These are phyloP conservation scores for Lycium barbarum DNA, from an alignment of 257 asterid species.

Conservation along the genomic window DNA sequence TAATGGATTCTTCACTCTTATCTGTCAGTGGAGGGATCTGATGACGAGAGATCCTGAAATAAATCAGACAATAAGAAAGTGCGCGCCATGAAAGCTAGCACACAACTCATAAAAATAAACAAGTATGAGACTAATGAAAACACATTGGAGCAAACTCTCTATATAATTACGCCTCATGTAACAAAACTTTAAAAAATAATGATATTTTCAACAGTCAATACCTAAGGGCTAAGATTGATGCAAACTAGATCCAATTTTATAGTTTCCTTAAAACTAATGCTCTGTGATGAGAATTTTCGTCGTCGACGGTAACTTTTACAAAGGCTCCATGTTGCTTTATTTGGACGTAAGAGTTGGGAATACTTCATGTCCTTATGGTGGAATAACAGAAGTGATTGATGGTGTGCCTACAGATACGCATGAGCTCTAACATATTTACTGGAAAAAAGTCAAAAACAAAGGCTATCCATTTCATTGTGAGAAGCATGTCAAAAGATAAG, in stretches of 20 bases:
- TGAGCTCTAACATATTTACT: neutral
- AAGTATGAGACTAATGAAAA: neutral
- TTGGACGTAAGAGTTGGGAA: neutral
- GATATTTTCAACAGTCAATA: neutral
- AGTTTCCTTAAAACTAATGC: neutral
- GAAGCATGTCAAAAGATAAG: too few relatives aligned
- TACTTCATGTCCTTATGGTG: neutral
- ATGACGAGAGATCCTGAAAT: neutral
- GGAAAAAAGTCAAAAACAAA: neutral
- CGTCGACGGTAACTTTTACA: neutral
- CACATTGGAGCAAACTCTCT: neutral
- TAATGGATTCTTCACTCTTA: too few relatives aligned
- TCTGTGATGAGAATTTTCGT: neutral
- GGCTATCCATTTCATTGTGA: too few relatives aligned
- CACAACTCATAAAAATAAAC: too few relatives aligned
- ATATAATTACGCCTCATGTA: too few relatives aligned
- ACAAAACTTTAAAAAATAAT: too few relatives aligned
- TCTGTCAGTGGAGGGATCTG: neutral
- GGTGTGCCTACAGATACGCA: neutral
- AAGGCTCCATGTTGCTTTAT: neutral
- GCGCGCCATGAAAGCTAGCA: too few relatives aligned
- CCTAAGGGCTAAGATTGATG: neutral
- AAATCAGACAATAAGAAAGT: neutral
- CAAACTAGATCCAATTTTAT: neutral
- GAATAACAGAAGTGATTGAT: neutral